These are phyloP conservation scores for Nevesoporus exiguus DNA, from an alignment of 768 basidiomycete species.

Conservation along the genomic window DNA sequence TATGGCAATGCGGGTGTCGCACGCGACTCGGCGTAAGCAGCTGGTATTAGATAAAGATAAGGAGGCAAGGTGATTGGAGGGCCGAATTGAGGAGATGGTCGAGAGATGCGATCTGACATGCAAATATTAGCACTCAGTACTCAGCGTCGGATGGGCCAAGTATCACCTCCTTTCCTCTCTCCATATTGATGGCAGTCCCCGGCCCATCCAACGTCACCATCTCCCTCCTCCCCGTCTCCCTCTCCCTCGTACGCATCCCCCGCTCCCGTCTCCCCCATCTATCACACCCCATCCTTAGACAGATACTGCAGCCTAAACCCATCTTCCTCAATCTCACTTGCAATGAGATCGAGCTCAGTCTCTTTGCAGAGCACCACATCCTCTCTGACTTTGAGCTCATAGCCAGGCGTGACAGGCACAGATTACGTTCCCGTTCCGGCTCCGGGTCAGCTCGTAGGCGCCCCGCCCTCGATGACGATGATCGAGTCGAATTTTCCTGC, in stretches of 20 bases:
- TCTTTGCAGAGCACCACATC: conserved; percentile 61
- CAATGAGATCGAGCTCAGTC: conserved; percentile 75
- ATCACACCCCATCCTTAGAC: conserved; percentile 60
- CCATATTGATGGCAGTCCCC: conserved; percentile 24
- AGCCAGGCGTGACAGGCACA: conserved; percentile 54
- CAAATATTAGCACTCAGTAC: conserved; percentile 6
- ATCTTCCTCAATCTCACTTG: conserved; percentile 72
- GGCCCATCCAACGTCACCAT: conserved; percentile 48
- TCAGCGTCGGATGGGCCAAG: too few species aligned
- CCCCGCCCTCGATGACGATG: conserved; percentile 35
- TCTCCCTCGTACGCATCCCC: conserved; percentile 73
- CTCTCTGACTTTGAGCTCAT: conserved; percentile 60
- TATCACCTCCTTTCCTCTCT: neutral
- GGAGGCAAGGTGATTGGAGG: neutral
- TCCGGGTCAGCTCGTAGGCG: conserved; percentile 32
- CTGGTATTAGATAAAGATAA: conserved; percentile 5
- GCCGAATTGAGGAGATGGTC: neutral
- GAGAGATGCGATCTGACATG: conserved; percentile 15
- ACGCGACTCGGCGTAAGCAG: neutral
- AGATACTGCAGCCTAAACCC: conserved; percentile 63
- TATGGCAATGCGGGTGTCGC: neutral
- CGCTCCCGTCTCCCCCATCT: conserved; percentile 60
- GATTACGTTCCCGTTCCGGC: conserved; percentile 40
- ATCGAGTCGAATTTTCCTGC: conserved; percentile 60
- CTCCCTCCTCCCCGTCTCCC: conserved; percentile 64